Evolutionary conservation across 768 basidiomycete species (phyloP).

Genomic region (Leccinum pellstonianum): DNA sequence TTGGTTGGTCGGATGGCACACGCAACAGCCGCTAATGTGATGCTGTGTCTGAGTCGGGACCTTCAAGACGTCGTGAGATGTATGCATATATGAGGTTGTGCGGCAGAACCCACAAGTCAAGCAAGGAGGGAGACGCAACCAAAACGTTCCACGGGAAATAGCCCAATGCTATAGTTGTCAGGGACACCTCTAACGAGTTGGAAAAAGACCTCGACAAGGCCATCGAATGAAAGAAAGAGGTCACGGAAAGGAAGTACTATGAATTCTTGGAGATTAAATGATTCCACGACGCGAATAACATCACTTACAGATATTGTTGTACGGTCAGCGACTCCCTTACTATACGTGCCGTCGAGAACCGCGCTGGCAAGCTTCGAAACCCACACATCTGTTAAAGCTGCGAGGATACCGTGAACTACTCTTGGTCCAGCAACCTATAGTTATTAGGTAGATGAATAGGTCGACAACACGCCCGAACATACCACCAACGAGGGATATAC

Average conservation of each 20-base stretch:
- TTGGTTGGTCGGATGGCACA: conserved; percentile 89
- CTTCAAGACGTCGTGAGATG: conserved; percentile 38
- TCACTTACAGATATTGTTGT: conserved; percentile 60
- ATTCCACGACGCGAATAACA: neutral
- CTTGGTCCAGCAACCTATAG: conserved; percentile 71
- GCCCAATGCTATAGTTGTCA: conserved; percentile 74
- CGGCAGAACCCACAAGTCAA: conserved; percentile 19
- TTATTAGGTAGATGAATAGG: conserved; percentile 1
- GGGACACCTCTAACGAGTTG: conserved; percentile 88
- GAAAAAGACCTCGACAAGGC: conserved; percentile 86
- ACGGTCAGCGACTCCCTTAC: conserved; percentile 12
- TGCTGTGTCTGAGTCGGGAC: conserved; percentile 30
- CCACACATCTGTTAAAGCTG: conserved; percentile 79
- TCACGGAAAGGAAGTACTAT: conserved; percentile 77
- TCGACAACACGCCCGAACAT: conserved; percentile 28
- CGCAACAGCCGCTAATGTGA: conserved; percentile 69
- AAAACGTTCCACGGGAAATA: conserved; percentile 71
- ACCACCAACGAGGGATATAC: conserved; percentile 57
- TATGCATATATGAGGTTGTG: neutral
- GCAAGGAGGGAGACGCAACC: conserved; percentile 28
- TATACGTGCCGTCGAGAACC: conserved; percentile 57
- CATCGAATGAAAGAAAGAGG: conserved; percentile 85
- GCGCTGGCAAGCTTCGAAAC: conserved; percentile 58
- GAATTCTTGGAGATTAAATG: neutral
- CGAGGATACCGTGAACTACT: conserved; percentile 70